Evolutionary conservation across 257 asterid genomes (phyloP), one percentile per base, ranked within the genome.

Genomic region (Penstemon barbatus): DNA sequence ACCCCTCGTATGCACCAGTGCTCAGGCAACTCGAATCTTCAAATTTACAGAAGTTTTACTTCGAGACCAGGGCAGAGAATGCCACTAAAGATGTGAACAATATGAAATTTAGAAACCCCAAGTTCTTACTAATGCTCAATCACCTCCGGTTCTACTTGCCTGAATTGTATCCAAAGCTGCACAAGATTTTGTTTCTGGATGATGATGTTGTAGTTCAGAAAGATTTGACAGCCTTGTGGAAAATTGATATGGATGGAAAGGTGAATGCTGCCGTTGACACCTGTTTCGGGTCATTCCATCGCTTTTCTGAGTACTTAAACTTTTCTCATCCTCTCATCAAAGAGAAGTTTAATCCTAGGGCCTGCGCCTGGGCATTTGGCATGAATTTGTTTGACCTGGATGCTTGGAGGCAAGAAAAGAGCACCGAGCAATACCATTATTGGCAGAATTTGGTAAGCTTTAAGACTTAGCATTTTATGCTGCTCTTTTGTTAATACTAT

Each of bases 341-440:
- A 85, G 90, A 82, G 82, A 92, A 85, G 86, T 92, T 92, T 72
- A 86, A 78, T 65, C 87, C 97, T 9, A 78, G 84, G 79, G 87
- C 91, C 7, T 92, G 98, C 76, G 98, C 96, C n/a, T 89, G 98
- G 98, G 96, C 98, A 33, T 92, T 84, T 75, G 97, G 98, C 73
- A 86, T 92, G 97, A 90, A 92, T 69, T 77, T 92, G 63, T 90
- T 92, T 79, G 98, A 92, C 74, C 95, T 92, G 54, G 95, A 92
- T 75, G 93, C 90, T 70, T 92, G 98, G 98, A 84, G 96, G 72
- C 86, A 70, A 39, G 93, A 87, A 68, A 82, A 81, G 80, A 81
- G 83, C 73, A 92, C 98, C 0, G 91, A 92, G 15, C 85, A 86
- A 53, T 92, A 92, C 71, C 95, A 85, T 80, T 89, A 87, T 79